These are phyloP conservation scores for Aspergillus ochraceus DNA, from an alignment of 2,329 filamentous ascomycete species.

Conservation along the genomic window DNA sequence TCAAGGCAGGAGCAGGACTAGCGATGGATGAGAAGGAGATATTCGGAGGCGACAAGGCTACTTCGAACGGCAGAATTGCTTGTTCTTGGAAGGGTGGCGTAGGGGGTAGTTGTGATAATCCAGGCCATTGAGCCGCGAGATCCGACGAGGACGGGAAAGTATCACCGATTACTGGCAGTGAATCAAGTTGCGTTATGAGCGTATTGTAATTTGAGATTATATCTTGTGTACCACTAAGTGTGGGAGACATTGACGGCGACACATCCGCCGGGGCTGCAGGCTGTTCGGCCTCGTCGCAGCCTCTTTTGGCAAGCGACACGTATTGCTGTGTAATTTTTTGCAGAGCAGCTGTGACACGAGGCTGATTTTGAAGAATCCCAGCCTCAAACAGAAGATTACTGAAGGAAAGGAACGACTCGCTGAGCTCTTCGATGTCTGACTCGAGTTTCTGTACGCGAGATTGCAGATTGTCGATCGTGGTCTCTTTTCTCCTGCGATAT, in stretches of 20 bases:
- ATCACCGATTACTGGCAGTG: not conserved
- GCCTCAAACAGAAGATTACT: constrained; percentile 25
- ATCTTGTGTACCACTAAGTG: constrained; percentile 5
- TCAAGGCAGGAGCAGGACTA: no score
- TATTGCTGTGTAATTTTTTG: constrained; percentile 25
- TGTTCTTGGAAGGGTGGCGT: constrained; percentile 21
- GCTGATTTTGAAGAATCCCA: constrained; percentile 15
- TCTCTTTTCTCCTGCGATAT: constrained; percentile 28
- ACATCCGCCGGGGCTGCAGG: constrained; percentile 5
- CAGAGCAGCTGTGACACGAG: constrained; percentile 20
- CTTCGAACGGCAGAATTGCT: constrained; percentile 16
- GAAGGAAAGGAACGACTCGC: constrained; percentile 27
- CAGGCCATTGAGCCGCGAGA: constrained; percentile 12
- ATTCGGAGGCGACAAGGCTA: constrained; percentile 13
- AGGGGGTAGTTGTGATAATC: constrained; percentile 10
- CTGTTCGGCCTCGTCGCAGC: constrained; percentile 15
- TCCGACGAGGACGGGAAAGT: constrained; percentile 2
- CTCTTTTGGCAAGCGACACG: constrained; percentile 22
- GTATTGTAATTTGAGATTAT: constrained; percentile 7
- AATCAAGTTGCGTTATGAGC: constrained; percentile 3
- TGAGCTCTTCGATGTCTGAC: constrained; percentile 23
- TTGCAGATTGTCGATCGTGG: constrained; percentile 24
- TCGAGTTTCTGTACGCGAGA: constrained; percentile 24
- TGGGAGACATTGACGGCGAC: constrained; percentile 1
- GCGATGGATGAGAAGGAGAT: not conserved